Percentiles rank a stretch among this genome's conserved stretches.
phyloP scores from a whole-genome alignment of 1,139 yeast species.

The Magnusiomyces ingens region DNA sequence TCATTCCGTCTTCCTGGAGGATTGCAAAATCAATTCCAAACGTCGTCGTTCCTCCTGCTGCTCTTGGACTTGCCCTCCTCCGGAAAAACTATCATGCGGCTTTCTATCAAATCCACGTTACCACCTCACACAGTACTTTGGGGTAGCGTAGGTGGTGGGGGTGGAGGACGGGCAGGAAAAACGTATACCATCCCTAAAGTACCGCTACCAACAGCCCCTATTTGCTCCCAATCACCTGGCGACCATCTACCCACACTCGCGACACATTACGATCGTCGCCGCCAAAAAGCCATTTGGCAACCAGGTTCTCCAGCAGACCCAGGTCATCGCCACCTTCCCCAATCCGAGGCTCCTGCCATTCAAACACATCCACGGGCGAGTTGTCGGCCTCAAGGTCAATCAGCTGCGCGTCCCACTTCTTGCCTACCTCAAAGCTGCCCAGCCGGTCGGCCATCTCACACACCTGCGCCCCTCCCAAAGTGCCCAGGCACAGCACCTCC shows the following conservation, averaged over 20 bases:
- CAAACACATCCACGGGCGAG: conserved; percentile 67
- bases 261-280: conserved; percentile 89
- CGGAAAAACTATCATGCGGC: not conserved
- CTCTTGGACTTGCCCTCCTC: not conserved
- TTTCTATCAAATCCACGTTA: not conserved
- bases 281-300: conserved; percentile 88
- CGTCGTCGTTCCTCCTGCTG: not conserved
- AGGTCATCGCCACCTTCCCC: conserved; percentile 17
- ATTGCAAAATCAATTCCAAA: too few relatives aligned
- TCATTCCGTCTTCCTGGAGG: too few relatives aligned
- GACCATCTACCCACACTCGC: conserved; percentile 80
- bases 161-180: too few relatives aligned
- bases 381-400: conserved; percentile 49
- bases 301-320: conserved; percentile 43
- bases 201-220: not conserved
- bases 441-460: conserved; percentile 50
- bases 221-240: conserved; percentile 35
- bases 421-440: conserved; percentile 72
- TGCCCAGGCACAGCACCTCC: conserved; percentile 76
- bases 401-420: conserved; percentile 77
- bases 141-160: too few relatives aligned
- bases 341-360: conserved; percentile 46
- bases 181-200: not conserved
- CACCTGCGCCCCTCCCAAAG: conserved; percentile 85
- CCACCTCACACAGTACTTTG: too few relatives aligned